Percentiles rank a stretch among this genome's conserved stretches.
These are phyloP conservation scores for Boletus huronensis DNA, from an alignment of 768 basidiomycete genomes.

Conservation along the genomic window DNA sequence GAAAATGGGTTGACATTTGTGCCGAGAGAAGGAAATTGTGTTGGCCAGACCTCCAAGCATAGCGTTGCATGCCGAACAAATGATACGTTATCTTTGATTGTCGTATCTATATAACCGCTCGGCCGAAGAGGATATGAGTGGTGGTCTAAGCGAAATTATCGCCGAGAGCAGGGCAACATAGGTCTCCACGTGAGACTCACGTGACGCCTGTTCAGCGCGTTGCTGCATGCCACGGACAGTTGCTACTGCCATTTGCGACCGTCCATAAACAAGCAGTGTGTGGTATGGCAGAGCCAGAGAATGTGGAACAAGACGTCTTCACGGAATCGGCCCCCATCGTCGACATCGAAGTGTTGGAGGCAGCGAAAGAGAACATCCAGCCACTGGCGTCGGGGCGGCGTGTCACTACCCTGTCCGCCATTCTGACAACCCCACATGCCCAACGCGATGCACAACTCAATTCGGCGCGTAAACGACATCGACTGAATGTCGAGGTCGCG, in stretches of 20 bases:
- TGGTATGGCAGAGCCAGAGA: slow-evolving; percentile 19
- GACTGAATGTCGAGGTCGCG: slow-evolving; percentile 69
- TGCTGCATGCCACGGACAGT: background rate
- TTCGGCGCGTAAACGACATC: slow-evolving; percentile 59
- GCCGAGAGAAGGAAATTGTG: background rate
- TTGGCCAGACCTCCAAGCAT: background rate
- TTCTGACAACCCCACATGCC: slow-evolving; percentile 73
- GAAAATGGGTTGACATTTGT: background rate
- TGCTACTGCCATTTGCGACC: background rate
- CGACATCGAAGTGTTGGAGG: slow-evolving; percentile 78
- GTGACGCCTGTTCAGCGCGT: slow-evolving; percentile 22
- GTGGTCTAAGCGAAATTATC: background rate
- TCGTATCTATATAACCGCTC: background rate
- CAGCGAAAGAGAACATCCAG: slow-evolving; percentile 85
- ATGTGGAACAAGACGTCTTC: slow-evolving; percentile 42
- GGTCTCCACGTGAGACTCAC: slow-evolving; percentile 16
- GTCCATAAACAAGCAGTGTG: background rate
- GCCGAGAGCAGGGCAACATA: background rate
- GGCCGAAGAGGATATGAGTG: background rate
- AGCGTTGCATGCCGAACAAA: background rate
- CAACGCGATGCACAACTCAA: slow-evolving; percentile 70
- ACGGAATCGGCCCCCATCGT: slow-evolving; percentile 50
- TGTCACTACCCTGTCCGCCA: slow-evolving; percentile 70
- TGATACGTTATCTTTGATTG: background rate
- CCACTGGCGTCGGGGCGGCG: slow-evolving; percentile 76